Conservation (phyloP, 1,284 basidiomycete genomes). For the Flammula alnicola region DNA sequence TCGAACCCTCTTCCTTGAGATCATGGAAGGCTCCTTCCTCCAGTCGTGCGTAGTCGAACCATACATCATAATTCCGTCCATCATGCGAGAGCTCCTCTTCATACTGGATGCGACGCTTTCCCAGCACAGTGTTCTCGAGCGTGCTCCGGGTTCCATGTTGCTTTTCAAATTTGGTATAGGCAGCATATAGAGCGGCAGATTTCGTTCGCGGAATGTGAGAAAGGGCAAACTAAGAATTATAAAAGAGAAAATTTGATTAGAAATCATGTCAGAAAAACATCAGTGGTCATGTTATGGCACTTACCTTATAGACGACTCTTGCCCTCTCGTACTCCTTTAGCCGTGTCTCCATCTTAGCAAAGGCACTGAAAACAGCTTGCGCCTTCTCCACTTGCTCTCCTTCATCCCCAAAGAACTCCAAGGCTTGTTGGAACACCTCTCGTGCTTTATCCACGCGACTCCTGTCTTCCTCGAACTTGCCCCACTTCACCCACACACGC, state of each 20-base stretch:
- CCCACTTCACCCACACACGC: conserved; percentile 96
- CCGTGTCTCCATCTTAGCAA: conserved; percentile 98
- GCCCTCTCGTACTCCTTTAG: conserved; percentile 97
- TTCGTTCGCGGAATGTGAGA: conserved; percentile 91
- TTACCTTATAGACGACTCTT: conserved; percentile 93
- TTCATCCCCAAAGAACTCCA: conserved; percentile 97
- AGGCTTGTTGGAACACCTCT: conserved; percentile 95
- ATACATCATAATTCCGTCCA: conserved; percentile 93
- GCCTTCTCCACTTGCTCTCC: conserved; percentile 97
- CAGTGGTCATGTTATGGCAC: conserved; percentile 16
- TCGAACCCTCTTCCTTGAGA: conserved; percentile 76
- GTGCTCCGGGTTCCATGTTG: conserved; percentile 91
- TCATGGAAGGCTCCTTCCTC: conserved; percentile 89
- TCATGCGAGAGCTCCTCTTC: conserved; percentile 93
- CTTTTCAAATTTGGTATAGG: conserved; percentile 98
- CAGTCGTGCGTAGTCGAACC: conserved; percentile 95
- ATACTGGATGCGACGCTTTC: conserved; percentile 96
- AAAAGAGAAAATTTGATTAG: not conserved
- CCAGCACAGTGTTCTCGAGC: conserved; percentile 93
- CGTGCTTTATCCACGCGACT: conserved; percentile 86
- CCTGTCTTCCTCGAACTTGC: conserved; percentile 97
- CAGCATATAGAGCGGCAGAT: conserved; percentile 82
- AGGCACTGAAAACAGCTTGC: conserved; percentile 94
- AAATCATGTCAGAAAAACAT: conserved; percentile 6
- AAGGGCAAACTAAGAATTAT: conserved; percentile 77